Base-by-base conservation (phyloP, 768 basidiomycete genomes). In the Russula abietina region DNA sequence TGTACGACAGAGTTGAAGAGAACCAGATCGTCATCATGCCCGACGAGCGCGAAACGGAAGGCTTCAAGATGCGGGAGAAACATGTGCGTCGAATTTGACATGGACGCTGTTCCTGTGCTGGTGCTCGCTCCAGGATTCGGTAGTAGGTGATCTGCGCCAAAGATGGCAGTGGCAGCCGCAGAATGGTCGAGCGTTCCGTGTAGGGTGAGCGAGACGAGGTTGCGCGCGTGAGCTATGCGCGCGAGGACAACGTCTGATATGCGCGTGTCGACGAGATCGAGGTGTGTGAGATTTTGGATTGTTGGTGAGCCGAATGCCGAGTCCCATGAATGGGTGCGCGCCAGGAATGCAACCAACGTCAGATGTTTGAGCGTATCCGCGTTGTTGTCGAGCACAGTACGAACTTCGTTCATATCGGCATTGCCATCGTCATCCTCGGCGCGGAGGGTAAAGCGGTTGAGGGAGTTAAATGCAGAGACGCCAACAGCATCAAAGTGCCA, bases 401-500 rank as follows among this genome's bases (percentile, higher is more conserved):
- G 80, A 36, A 87, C 81, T 72, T 87, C 85, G 43, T 80, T 80
- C 83, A 87, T 86, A 65, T 85, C 83, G 1, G 86, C 86, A 65
- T 82, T 83, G 11, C 86, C 86, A 64, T 86, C 84, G 72, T 86
- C 84, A 71, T 87, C 86, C 67, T 86, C 85, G 2, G 85, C 85
- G 16, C 86, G 80, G 16, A 88, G 75, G 26, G 84, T 85, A 73
- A 88, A 87, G 69, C 84, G 84, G 59, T 78, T 80, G 17, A 88
- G 76, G 55, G 80, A 77, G 10, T 72, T 74, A 74, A 88, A 87
- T 1, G 79, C 77, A n/a, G 83, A 83, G 41, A 87, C 84, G 41
- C 85, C 85, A 12, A 82, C 82, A 14, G 85, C 85, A 66, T 87
- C 86, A 67, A 88, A 88, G 72, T 88, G 86, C 83, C 84, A 88